phyloP scores from a whole-genome alignment of 768 basidiomycete species.

The Calocera cornea region DNA sequence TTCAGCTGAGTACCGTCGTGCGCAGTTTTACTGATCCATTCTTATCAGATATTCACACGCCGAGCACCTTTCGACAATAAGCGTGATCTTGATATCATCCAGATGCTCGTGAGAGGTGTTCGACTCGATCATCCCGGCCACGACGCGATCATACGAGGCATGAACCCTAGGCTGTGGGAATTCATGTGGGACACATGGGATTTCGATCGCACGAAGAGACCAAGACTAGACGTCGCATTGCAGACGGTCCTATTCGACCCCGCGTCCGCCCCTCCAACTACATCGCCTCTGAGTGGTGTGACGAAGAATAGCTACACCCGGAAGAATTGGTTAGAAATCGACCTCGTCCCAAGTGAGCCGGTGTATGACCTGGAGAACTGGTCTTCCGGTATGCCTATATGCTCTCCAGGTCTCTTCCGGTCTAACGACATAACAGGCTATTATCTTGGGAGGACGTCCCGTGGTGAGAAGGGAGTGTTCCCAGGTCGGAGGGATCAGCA shows the following conservation, averaged over 20 bases:
- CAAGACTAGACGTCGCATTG: background rate
- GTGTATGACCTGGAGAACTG: background rate
- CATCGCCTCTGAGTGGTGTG: background rate
- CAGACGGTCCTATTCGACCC: background rate
- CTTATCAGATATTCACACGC: background rate
- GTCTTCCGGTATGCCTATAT: background rate
- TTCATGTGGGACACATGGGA: slow-evolving; percentile 1
- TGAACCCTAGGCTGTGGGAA: background rate
- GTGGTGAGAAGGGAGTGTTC: background rate
- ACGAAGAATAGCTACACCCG: background rate
- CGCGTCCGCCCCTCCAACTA: background rate
- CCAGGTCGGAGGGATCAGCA: background rate
- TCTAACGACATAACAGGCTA: background rate
- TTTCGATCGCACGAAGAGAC: background rate
- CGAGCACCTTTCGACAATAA: background rate
- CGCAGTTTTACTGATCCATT: background rate
- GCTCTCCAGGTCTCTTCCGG: background rate
- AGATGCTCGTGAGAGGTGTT: background rate
- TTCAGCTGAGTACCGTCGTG: background rate
- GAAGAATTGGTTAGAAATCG: background rate
- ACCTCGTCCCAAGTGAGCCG: background rate
- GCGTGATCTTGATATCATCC: background rate
- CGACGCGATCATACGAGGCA: background rate
- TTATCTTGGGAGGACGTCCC: background rate
- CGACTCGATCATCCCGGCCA: background rate